phyloP scores from a whole-genome alignment of 306 rosid species.

The Vicia faba region DNA sequence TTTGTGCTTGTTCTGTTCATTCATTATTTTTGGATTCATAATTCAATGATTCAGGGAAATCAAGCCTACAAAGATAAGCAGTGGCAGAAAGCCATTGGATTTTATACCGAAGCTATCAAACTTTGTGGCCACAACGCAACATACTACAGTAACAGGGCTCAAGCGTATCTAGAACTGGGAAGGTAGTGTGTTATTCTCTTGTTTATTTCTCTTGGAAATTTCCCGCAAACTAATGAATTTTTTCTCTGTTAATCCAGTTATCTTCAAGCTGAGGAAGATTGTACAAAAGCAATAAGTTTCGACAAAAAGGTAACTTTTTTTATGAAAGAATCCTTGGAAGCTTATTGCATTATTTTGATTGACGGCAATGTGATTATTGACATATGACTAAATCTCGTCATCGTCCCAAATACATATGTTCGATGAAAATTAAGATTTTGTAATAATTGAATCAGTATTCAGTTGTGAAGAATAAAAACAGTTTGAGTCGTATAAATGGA shows the following conservation, averaged over 20 bases:
- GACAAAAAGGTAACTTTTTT: conserved; percentile 77
- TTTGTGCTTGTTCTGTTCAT: conserved; percentile 13
- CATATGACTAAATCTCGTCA: too few relatives aligned
- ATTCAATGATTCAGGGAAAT: conserved; percentile 64
- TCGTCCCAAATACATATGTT: neutral
- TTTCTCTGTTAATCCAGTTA: conserved; percentile 53
- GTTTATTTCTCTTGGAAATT: conserved; percentile 28
- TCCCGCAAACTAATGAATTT: conserved; percentile 39
- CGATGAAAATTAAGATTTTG: conserved; percentile 13
- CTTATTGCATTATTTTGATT: conserved; percentile 17
- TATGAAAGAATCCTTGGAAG: neutral
- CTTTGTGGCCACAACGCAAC: conserved; percentile 75
- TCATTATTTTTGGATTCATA: conserved; percentile 7
- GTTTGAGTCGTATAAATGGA: too few relatives aligned
- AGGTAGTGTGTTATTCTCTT: conserved; percentile 53
- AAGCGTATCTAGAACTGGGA: conserved; percentile 80
- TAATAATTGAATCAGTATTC: conserved; percentile 9
- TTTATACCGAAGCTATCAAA: conserved; percentile 90
- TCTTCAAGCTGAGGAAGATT: conserved; percentile 85
- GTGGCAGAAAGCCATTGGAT: conserved; percentile 89
- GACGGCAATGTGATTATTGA: neutral
- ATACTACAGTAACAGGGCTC: conserved; percentile 92
- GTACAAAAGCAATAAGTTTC: conserved; percentile 74
- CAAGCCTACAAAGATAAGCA: conserved; percentile 91
- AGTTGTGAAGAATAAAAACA: neutral